Conservation (phyloP, 2,329 filamentous ascomycete species). For the Fusarium begoniae region DNA sequence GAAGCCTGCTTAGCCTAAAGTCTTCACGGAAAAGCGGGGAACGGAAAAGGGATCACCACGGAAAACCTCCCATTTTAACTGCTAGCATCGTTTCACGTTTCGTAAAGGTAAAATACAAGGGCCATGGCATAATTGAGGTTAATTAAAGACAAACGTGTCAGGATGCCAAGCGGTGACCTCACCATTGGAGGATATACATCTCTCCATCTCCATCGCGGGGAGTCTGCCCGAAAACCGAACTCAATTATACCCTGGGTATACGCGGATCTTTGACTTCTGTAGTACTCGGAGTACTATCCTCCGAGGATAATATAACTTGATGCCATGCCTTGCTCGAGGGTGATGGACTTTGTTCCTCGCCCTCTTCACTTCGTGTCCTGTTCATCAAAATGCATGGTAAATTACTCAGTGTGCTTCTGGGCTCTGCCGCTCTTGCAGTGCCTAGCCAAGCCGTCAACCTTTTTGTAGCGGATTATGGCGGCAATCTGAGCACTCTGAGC, state of each 20-base stretch:
- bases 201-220: background rate
- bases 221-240: background rate
- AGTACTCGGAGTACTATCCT: background rate
- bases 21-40: background rate
- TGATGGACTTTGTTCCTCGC: no score
- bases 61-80: background rate
- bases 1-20: constrained; percentile 1
- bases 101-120: background rate
- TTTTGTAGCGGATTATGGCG: constrained; percentile 36
- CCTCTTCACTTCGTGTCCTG: no score
- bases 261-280: background rate
- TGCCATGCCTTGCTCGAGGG: no score
- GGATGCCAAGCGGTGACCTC: background rate
- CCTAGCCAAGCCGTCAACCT: constrained; percentile 25
- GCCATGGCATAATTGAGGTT: background rate
- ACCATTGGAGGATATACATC: constrained; percentile 13
- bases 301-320: background rate
- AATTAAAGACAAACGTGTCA: constrained; percentile 7
- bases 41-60: constrained; percentile 12
- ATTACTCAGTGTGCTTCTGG: background rate
- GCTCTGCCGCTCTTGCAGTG: constrained; percentile 5
- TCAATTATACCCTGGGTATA: background rate
- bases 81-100: constrained; percentile 3
- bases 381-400: background rate
- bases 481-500: constrained; percentile 32